These are phyloP conservation scores for Leccinum longicurvipes DNA, from an alignment of 768 basidiomycete genomes.

Conservation along the genomic window DNA sequence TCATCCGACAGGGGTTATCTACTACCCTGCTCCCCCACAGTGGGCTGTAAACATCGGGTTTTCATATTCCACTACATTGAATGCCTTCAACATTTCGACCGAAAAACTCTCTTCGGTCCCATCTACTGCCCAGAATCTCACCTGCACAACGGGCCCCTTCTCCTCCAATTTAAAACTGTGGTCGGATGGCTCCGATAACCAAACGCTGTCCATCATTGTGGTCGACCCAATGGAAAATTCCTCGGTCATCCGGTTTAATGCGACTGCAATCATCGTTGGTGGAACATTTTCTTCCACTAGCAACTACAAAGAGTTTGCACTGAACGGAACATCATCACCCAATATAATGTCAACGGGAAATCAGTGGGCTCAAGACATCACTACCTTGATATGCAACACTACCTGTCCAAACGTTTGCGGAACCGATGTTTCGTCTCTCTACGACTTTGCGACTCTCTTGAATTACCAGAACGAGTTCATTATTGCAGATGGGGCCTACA, in stretches of 20 bases:
- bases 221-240: background rate
- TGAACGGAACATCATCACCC: slow-evolving; percentile 14
- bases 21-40: slow-evolving; percentile 12
- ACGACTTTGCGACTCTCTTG: slow-evolving; percentile 3
- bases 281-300: slow-evolving; percentile 8
- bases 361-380: slow-evolving; percentile 19
- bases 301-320: slow-evolving; percentile 9
- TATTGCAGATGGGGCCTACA: background rate
- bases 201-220: slow-evolving; percentile 8
- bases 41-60: background rate
- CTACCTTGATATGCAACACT: slow-evolving; percentile 11
- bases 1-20: background rate
- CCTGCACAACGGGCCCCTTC: background rate
- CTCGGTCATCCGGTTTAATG: slow-evolving; percentile 5
- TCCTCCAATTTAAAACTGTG: background rate
- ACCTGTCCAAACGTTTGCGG: background rate
- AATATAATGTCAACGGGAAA: slow-evolving; percentile 4
- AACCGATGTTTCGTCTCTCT: background rate
- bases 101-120: slow-evolving; percentile 12
- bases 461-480: background rate
- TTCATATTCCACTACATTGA: slow-evolving; percentile 5
- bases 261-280: slow-evolving; percentile 6
- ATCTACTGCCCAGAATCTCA: slow-evolving; percentile 8
- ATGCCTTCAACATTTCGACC: slow-evolving; percentile 15
- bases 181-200: slow-evolving; percentile 3